These are phyloP conservation scores for Podospora didyma DNA, from an alignment of 495 filamentous ascomycete genomes.

Conservation along the genomic window DNA sequence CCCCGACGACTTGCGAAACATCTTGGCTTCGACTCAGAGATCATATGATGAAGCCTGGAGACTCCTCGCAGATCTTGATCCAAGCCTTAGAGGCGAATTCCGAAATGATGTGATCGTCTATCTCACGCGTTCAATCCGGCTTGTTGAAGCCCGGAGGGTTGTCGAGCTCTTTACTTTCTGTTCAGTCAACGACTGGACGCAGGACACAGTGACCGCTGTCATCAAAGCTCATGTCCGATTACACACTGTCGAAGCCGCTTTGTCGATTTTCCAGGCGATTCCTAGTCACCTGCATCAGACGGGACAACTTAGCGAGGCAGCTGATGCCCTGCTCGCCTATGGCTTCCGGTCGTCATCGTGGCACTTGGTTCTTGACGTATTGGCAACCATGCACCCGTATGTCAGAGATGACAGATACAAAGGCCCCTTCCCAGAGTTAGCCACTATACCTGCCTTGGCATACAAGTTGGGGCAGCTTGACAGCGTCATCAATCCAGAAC, in stretches of 20 bases:
- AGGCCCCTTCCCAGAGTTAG: slow-evolving; percentile 2
- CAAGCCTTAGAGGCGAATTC: slow-evolving; percentile 5
- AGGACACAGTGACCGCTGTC: slow-evolving; percentile 16
- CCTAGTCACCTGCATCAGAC: slow-evolving; percentile 14
- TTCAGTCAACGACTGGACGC: slow-evolving; percentile 18
- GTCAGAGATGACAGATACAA: neutral
- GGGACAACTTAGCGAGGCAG: slow-evolving; percentile 1
- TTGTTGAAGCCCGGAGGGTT: slow-evolving; percentile 22
- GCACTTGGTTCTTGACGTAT: slow-evolving; percentile 18
- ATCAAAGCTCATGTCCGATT: slow-evolving; percentile 21
- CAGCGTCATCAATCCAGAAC: neutral
- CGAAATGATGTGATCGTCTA: slow-evolving; percentile 14
- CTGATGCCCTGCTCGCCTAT: slow-evolving; percentile 22
- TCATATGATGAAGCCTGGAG: slow-evolving; percentile 24
- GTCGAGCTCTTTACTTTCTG: slow-evolving; percentile 18
- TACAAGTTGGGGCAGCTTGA: slow-evolving; percentile 7
- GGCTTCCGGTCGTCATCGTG: slow-evolving; percentile 19
- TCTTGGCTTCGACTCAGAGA: neutral
- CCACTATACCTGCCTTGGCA: slow-evolving; percentile 7
- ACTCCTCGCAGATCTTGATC: slow-evolving; percentile 20
- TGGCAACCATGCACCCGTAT: slow-evolving; percentile 1
- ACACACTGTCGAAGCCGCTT: slow-evolving; percentile 15
- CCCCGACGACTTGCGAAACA: neutral
- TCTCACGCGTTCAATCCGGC: slow-evolving; percentile 21
- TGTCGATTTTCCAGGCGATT: slow-evolving; percentile 15